Conservation (phyloP, 2,329 filamentous ascomycete genomes). For the Aspergillus terreus region DNA sequence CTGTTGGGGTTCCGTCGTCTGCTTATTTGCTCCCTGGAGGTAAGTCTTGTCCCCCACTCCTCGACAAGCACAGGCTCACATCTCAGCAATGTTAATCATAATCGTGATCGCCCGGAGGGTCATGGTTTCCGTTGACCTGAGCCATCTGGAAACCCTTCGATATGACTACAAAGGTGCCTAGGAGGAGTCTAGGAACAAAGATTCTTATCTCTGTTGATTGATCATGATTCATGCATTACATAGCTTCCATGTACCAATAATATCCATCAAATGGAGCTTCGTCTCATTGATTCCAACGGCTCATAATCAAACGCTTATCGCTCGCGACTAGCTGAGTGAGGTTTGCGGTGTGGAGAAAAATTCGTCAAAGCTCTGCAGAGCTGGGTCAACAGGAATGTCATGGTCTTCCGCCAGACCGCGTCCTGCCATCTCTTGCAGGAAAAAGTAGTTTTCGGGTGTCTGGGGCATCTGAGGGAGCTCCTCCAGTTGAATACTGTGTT, state of each 20-base stretch:
- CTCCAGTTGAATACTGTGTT: constrained; percentile 42
- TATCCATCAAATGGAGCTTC: too few relatives aligned
- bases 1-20: constrained; percentile 19
- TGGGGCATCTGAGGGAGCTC: constrained; percentile 8
- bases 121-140: constrained; percentile 39
- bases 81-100: constrained; percentile 30
- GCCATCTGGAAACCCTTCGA: constrained; percentile 34
- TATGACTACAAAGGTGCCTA: constrained; percentile 43
- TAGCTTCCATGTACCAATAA: too few relatives aligned
- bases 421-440: background rate
- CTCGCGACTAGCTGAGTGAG: background rate
- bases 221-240: too few relatives aligned
- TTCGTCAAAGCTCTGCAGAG: constrained; percentile 25
- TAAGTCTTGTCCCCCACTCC: constrained; percentile 19
- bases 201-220: too few relatives aligned
- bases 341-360: constrained; percentile 13
- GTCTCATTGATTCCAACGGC: too few relatives aligned
- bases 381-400: constrained; percentile 43
- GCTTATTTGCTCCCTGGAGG: constrained; percentile 37
- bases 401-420: constrained; percentile 12
- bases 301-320: too few relatives aligned
- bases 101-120: constrained; percentile 29
- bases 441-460: background rate
- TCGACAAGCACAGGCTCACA: background rate
- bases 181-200: too few relatives aligned